Evolutionary conservation across 75 land plant genomes (phyloP).

Genomic region (Sequoia sempervirens): DNA sequence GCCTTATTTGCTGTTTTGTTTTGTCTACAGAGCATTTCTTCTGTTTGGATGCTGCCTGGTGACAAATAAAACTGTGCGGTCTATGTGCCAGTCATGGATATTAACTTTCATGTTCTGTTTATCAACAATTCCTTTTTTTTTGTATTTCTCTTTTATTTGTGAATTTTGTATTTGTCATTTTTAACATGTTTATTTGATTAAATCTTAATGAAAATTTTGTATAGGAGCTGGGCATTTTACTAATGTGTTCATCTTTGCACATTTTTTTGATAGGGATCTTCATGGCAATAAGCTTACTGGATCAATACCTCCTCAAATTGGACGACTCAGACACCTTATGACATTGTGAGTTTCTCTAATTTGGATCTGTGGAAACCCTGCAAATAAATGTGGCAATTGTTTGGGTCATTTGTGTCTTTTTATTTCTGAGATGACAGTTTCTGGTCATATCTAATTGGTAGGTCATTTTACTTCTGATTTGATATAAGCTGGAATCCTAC

Average conservation of each 20-base stretch:
- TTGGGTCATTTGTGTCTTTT: neutral
- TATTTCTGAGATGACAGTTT: neutral
- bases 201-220: neutral
- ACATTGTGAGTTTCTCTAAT: conserved; percentile 43
- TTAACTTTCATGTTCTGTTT: neutral
- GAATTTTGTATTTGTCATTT: neutral
- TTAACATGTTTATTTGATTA: neutral
- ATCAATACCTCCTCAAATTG: conserved; percentile 88
- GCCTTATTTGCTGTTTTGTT: neutral
- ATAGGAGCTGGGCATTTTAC: neutral
- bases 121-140: neutral
- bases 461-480: neutral
- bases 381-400: too few species aligned
- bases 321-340: conserved; percentile 58
- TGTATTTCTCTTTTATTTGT: neutral
- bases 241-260: neutral
- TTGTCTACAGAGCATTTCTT: neutral
- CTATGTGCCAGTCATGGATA: neutral
- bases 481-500: neutral
- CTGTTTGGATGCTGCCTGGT: neutral
- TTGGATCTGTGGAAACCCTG: neutral
- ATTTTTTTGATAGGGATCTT: conserved; percentile 65
- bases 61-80: neutral
- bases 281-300: conserved; percentile 92
- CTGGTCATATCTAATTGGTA: neutral